Base-by-base conservation (phyloP, 2,329 filamentous ascomycete genomes). In the Elsinoe ampelina region DNA sequence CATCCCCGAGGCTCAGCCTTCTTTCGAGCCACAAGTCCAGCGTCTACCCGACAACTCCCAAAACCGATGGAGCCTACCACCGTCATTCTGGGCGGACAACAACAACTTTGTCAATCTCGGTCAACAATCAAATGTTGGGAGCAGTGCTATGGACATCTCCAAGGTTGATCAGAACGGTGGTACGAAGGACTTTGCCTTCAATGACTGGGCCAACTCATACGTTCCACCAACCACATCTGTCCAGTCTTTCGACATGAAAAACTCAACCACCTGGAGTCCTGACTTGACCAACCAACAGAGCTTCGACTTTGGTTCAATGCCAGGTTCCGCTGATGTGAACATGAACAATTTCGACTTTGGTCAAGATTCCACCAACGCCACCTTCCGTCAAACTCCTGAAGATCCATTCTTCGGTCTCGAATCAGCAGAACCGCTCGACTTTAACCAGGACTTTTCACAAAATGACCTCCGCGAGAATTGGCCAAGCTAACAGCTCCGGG, bases 351-450 rank as follows among this genome's bases (percentile, higher is more conserved):
- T 52, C 19, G 48, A 52, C 19, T 52, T 52, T 57, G 55, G 26
- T 47, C 57, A 22, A 62, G 57, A 39, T 66, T 68, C 59, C n/a
- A 58, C 35, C 48, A 38, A 48, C 22, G 54, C 19, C 51, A 56
- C 59, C 26, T 57, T 54, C 45, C 55, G 39, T n/a, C 47, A 42
- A 15, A 35, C 26, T 5, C 56, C 32, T 19, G 26, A 51, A 62
- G 62, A 2, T 58, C 63, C 10, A 66, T 67, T 56, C 61, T 64
- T 19, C 69, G 67, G 68, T 41, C 66, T 68, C 57, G 61, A 62
- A 47, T 68, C 64, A 57, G 55, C 63, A 34, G 59, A 62, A 26
- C 55, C 64, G 2, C 67, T 64, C 58, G 62, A 64, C 38, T 61
- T 66, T 26, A 61, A 64, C 55, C 62, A 65, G 32, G 62, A 65